Evolutionary conservation across 768 basidiomycete species (phyloP), one percentile per base, ranked within the genome.

Genomic region (Butyriboletus loyo): DNA sequence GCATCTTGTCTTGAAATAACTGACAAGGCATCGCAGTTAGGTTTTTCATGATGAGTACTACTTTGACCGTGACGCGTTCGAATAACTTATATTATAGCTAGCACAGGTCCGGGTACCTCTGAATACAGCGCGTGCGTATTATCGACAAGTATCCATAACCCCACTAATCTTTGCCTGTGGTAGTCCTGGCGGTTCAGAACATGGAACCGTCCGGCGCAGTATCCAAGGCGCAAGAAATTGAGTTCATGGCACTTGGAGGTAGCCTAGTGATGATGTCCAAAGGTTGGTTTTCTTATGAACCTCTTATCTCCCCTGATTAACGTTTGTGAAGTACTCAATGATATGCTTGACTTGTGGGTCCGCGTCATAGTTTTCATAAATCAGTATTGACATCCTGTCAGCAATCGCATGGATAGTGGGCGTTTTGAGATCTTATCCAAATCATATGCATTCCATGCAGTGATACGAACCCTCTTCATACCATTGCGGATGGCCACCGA

Each of bases 211-310:
- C 83, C 1, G 83, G 86, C 8, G 79, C 81, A 1, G 80, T 96
- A 40, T 77, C 80, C 2, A 84, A 81, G 57, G 82, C 86, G 34
- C 87, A 93, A 62, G 85, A 88, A 55, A 84, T 95, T 51, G 93
- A 97, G 73, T 93, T 94, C 64, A 85, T 84, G 61, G 94, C 90
- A 7, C 77, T 94, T 17, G 83, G 84, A 60, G 88, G 88, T 2
- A 88, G 86, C 61, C 70, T 94, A 45, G 85, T 82, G 51, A 90
- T 91, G 86, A 94, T 94, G 93, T 84, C 85, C 34, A 89, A 91
- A 77, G 87, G 87, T 80, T 35, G 35, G 73, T 21, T 31, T 39
- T 37, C 19, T 57, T 14, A 35, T 49, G 36, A 39, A 39, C 8
- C 24, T 53, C 19, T 46, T 51, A 40, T 17, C 24, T 22, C 5